Percentiles rank a stretch among this genome's conserved stretches.
Conservation (phyloP, 2,329 filamentous ascomycete species). For the Hypocreales sp. region DNA sequence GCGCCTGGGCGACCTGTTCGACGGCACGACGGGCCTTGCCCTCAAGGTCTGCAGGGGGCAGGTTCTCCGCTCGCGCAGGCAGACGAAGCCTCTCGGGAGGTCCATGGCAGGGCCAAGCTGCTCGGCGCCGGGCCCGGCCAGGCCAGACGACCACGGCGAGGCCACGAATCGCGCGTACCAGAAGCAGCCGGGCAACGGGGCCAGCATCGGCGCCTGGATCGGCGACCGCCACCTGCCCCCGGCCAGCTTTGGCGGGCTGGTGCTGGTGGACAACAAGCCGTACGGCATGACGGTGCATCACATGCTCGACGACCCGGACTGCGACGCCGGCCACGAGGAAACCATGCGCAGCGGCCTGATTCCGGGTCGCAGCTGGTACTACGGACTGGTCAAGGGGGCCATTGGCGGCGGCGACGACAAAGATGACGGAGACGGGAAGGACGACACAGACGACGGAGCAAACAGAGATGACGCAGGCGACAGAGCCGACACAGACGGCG, state of each 20-base stretch:
- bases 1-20: slow-evolving; percentile 49
- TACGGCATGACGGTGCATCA: slow-evolving; percentile 97
- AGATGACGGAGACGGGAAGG: no score
- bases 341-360: slow-evolving; percentile 22
- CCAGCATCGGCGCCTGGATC: slow-evolving; percentile 84
- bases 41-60: slow-evolving; percentile 60
- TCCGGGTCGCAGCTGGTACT: slow-evolving; percentile 25
- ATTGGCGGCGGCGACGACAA: slow-evolving; percentile 29
- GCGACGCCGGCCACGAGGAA: slow-evolving; percentile 18
- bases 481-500: no score
- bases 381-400: slow-evolving; percentile 21
- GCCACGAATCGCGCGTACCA: slow-evolving; percentile 65
- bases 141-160: slow-evolving; percentile 20
- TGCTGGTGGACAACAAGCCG: slow-evolving; percentile 68
- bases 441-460: no score
- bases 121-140: slow-evolving; percentile 4
- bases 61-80: slow-evolving; percentile 43
- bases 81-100: slow-evolving; percentile 13
- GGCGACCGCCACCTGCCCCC: slow-evolving; percentile 76
- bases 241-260: slow-evolving; percentile 78
- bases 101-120: slow-evolving; percentile 13
- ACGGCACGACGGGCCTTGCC: slow-evolving; percentile 43
- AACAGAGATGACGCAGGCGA: no score
- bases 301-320: slow-evolving; percentile 65
- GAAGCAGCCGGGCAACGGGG: slow-evolving; percentile 63